Base-by-base conservation (phyloP, 2,329 filamentous ascomycete species). In the Fusarium sp. region DNA sequence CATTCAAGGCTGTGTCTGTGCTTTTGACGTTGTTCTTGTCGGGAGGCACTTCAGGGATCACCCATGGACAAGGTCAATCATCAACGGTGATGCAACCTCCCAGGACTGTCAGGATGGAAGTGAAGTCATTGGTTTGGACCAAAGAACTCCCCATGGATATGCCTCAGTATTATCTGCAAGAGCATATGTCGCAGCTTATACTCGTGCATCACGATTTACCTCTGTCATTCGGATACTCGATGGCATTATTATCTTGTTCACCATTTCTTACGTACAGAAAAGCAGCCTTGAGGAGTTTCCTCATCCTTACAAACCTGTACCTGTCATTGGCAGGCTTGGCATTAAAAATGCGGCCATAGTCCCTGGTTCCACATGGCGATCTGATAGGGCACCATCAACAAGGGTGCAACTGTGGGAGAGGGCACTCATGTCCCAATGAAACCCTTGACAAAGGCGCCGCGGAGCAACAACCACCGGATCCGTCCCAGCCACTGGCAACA, bases 401-500 rank as follows among this genome's bases (percentile, higher is more conserved):
- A 75, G 76, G 66, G 63, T 63, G 42, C 48, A 32, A 22, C 63
- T 13, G 35, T 41, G 38, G 50, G 47, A 70, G 58, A 68, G 64
- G 48, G 47, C 48, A 63, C 47, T 55, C 62, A 69, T 60, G 59
- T 54, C 45, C 61, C 47, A 63, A 53, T 63, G 50, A 72, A 73
- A 35, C 67, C 67, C 63, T 63, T 57, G 55, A 53, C 68, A 48
- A 57, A 41, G 44, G 65, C 60, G 45, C 57, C 66, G 59, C 61
- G 60, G 67, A 74, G 60, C 59, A 68, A 51, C 63, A 69, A 66
- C 51, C 66, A 72, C 64, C 60, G 56, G 66, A 69, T 77, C 72
- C 69, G 58, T 77, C 75, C 74, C 70, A 75, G 68, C 66, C 69
- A 72, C 65, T 75, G 73, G 67, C 73, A 75, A 70, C 45, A 63